Percentiles rank a stretch among this genome's conserved stretches.
phyloP scores from a whole-genome alignment of 2,329 filamentous ascomycete species.

The Lojkania enalia region DNA sequence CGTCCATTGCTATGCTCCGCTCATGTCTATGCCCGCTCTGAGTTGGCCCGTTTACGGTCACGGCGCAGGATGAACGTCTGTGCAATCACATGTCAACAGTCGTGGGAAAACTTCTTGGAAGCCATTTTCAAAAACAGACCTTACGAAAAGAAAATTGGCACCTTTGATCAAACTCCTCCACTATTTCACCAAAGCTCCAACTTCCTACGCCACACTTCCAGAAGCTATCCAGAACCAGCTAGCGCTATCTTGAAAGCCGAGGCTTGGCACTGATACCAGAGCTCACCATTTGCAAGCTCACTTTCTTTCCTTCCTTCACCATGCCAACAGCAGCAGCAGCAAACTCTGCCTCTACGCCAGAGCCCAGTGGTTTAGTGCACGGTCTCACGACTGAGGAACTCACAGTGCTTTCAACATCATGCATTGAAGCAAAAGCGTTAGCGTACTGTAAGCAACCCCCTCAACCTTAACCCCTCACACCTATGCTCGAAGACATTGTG shows the following conservation, averaged over 20 bases:
- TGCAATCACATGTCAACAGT: no score
- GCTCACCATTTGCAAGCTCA: conserved; percentile 2
- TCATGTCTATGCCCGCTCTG: no score
- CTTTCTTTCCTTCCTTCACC: conserved; percentile 28
- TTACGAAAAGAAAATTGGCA: no score
- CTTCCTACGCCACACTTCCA: background rate
- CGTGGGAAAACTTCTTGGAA: no score
- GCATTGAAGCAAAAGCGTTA: conserved; percentile 70
- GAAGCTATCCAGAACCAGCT: background rate
- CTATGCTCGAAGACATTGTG: no score
- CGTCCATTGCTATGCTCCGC: no score
- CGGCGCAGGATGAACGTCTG: no score
- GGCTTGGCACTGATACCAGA: conserved; percentile 5
- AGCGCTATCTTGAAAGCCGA: conserved; percentile 9
- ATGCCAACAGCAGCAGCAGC: conserved; percentile 35
- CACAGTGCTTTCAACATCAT: conserved; percentile 62
- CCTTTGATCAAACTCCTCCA: no score
- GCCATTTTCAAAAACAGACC: no score
- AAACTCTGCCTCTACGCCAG: conserved; percentile 33
- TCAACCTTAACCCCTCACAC: background rate
- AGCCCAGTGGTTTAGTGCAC: conserved; percentile 48
- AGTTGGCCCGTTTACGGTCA: no score
- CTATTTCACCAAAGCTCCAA: background rate
- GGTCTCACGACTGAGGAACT: conserved; percentile 67
- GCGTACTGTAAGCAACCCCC: conserved; percentile 72